Conservation (phyloP, 768 basidiomycete genomes). For the Hygrophoropsis aurantiaca region DNA sequence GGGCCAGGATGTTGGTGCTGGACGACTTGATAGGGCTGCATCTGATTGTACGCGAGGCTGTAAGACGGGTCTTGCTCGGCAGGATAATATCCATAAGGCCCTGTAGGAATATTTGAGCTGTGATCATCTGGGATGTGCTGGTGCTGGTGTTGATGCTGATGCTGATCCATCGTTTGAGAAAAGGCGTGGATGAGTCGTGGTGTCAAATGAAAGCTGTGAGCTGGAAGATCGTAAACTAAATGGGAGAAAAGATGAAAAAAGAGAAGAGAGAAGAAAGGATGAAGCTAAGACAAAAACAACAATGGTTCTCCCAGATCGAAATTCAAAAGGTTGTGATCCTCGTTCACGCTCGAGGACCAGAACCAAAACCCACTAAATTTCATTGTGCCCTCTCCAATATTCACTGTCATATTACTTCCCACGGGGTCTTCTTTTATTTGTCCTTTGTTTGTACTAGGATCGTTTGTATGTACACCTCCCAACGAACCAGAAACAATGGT, state of each 20-base stretch:
- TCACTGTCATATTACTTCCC: constrained; percentile 12
- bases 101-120: constrained; percentile 38
- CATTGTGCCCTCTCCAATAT: constrained; percentile 8
- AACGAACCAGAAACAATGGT: not conserved
- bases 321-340: constrained; percentile 23
- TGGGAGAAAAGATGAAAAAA: constrained; percentile 31
- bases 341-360: constrained; percentile 25
- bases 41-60: constrained; percentile 53
- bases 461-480: constrained; percentile 9
- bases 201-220: constrained; percentile 35
- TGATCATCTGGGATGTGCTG: constrained; percentile 50
- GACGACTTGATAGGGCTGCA: constrained; percentile 59
- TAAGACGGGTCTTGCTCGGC: constrained; percentile 57
- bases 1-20: constrained; percentile 50
- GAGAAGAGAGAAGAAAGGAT: constrained; percentile 35
- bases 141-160: constrained; percentile 40
- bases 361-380: constrained; percentile 27
- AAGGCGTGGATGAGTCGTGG: constrained; percentile 36
- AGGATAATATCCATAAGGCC: constrained; percentile 51
- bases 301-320: constrained; percentile 16
- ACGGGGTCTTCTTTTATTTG: constrained; percentile 11
- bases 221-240: constrained; percentile 32
- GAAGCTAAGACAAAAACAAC: constrained; percentile 31
- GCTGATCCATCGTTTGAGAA: constrained; percentile 49
- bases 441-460: constrained; percentile 3